Base-by-base conservation (phyloP, 805 yeast species). In the Metschnikowia lachancei region DNA sequence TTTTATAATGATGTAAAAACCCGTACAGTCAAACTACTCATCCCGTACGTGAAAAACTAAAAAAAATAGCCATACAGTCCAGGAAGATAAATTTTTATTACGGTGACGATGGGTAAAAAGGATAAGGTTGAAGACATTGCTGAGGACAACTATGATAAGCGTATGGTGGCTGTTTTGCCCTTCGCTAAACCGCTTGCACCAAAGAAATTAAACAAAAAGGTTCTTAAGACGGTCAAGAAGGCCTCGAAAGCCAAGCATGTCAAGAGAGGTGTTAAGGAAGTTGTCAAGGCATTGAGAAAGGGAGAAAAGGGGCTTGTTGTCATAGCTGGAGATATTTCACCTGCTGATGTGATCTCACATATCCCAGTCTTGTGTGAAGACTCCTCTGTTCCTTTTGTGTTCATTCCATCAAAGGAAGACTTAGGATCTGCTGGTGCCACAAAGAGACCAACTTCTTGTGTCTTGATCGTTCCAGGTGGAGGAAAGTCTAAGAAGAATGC, bases 381-480 rank as follows among this genome's bases (percentile, higher is more conserved):
- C 66, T 75, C 80, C 54, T 72, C 86, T 39, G 97, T 94, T 41
- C 97, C 98, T 62, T 95, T 76, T 64, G 79, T 92, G 35, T 94
- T 94, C 70, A 81, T 94, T 53, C 99, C 99, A 61, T 90, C 97
- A 41, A 94, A 94, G 73, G 97, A 94, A 75, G 98, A 94, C 65
- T 80, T 94, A 56, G 99, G 99, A 30, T 87, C 96, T 53, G 99
- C 99, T 20, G 98, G 98, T 64, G 96, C 97, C 52, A 94, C 99
- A 47, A 94, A 94, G 77, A 86, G 99, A 78, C 98, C 99, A 58
- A 94, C 99, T 32, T 89, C 97, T 32, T 91, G 96, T 67, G 96
- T 94, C 26, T 88, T 94, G 89, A 81, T 94, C 59, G 94, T 91
- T 45, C 99, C 99, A 60, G 96, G 96, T 48, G 95, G 96, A 46